Conservation (phyloP, 2,329 filamentous ascomycete species). For the Penicillium sp. region DNA sequence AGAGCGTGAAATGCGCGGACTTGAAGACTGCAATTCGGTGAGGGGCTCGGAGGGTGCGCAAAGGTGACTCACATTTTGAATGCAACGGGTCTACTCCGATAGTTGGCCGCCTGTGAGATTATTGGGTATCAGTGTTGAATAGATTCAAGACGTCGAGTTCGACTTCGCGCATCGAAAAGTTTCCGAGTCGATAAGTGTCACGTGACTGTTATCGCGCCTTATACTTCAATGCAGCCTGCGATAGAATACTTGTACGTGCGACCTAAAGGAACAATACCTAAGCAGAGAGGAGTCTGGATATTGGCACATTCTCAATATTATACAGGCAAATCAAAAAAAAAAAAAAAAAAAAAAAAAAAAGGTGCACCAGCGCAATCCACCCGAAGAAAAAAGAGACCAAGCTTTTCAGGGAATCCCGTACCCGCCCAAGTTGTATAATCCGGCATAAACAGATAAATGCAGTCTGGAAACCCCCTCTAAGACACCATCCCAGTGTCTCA, state of each 20-base stretch:
- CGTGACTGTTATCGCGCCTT: background rate
- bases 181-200: constrained; percentile 1
- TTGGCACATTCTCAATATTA: constrained; percentile 1
- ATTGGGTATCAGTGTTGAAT: background rate
- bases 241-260: background rate
- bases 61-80: background rate
- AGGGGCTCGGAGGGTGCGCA: background rate
- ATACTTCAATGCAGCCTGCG: background rate
- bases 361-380: background rate
- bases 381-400: background rate
- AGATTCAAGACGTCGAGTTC: background rate
- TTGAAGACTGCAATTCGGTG: background rate
- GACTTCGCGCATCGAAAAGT: background rate
- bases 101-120: background rate
- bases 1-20: background rate
- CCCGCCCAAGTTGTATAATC: background rate
- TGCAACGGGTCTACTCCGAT: background rate
- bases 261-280: background rate
- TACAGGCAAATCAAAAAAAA: constrained; percentile 2
- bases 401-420: background rate
- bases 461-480: background rate
- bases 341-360: background rate
- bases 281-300: constrained; percentile 3
- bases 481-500: background rate
- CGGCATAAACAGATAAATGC: background rate